phyloP scores from a whole-genome alignment of 2,329 filamentous ascomycete genomes.

The Colletotrichum spinosum region DNA sequence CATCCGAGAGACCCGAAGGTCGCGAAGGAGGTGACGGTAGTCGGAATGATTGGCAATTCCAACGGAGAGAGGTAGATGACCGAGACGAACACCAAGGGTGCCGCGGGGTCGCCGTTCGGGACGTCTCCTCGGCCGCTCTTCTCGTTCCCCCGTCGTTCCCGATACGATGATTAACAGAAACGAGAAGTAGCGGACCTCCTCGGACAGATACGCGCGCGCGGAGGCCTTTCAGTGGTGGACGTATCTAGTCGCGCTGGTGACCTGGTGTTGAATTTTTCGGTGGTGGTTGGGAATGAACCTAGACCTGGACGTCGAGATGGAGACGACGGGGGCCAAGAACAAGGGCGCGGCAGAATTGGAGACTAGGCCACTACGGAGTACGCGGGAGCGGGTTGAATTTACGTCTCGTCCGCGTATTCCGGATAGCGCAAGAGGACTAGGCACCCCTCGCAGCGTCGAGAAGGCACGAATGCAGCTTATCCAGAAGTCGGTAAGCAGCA shows the following conservation, averaged over 20 bases:
- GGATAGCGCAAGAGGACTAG: background rate
- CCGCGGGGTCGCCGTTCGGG: background rate
- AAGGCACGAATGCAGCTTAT: background rate
- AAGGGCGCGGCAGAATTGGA: constrained; percentile 3
- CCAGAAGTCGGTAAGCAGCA: too few species aligned
- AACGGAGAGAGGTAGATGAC: constrained; percentile 19
- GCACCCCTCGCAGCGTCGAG: constrained; percentile 11
- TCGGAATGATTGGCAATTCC: constrained; percentile 11
- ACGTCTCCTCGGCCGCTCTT: constrained; percentile 1
- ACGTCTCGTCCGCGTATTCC: constrained; percentile 30
- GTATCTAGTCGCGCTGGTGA: too few species aligned
- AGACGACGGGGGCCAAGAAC: background rate
- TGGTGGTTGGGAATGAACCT: constrained; percentile 31
- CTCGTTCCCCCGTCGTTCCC: constrained; percentile 25
- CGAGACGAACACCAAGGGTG: background rate
- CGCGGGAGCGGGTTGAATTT: constrained; percentile 23
- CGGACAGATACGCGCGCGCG: constrained; percentile 8
- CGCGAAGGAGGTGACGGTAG: constrained; percentile 15
- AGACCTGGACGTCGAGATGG: background rate
- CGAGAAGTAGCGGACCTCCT: constrained; percentile 12
- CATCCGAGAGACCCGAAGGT: constrained; percentile 28
- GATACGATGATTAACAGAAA: constrained; percentile 21
- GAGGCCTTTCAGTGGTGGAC: too few species aligned
- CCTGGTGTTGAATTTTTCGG: constrained; percentile 1
- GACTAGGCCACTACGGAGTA: constrained; percentile 12